Base-by-base conservation (phyloP, 2,329 filamentous ascomycete species). In the Stachybotrys chartarum region DNA sequence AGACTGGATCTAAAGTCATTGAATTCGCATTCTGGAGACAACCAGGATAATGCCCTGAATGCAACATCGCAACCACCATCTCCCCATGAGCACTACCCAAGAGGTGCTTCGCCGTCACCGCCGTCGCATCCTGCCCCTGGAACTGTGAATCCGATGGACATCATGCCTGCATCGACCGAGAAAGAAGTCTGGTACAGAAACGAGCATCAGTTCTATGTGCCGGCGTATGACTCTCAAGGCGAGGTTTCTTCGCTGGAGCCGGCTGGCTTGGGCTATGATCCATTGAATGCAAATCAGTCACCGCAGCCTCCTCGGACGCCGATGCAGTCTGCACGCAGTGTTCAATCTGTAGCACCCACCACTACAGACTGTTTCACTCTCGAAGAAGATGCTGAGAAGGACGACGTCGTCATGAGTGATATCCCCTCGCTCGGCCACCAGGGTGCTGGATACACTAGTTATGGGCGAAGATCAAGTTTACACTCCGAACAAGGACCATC, bases 61-160 rank as follows among this genome's bases (percentile, higher is more conserved):
- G 45, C 39, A 55, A 46, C 50, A 53, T 54, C 52, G 57, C 45
- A 47, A 24, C 16, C 16, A 3, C 65, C 66, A 16, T 61, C 66
- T 45, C 61, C 63, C 7, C 51, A 54, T 30, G 56, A 63, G 10
- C 58, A 58, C 53, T 64, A 61, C 49, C 60, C 64, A 42, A 60
- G 57, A 53, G 55, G 57, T 52, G 55, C 60, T 7, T 65, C 66
- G 30, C 63, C 69, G 51, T 66, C 65, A 18, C 65, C 70, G 49
- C 65, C 71, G 12, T 54, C 56, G 5, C 60, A 70, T 51, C 68
- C 76, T 42, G 69, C 72, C 1, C 73, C 74, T 3, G 76, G 75
- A 39, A 81, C 78, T 5, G 77, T 78, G 10, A 81, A 80, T 46
- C 78, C 78, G 0, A 79, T 79, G 74, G 76, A 79, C 51, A 75